phyloP scores from a whole-genome alignment of 805 yeast genomes.

The Cyberlindnera galapagoensis region DNA sequence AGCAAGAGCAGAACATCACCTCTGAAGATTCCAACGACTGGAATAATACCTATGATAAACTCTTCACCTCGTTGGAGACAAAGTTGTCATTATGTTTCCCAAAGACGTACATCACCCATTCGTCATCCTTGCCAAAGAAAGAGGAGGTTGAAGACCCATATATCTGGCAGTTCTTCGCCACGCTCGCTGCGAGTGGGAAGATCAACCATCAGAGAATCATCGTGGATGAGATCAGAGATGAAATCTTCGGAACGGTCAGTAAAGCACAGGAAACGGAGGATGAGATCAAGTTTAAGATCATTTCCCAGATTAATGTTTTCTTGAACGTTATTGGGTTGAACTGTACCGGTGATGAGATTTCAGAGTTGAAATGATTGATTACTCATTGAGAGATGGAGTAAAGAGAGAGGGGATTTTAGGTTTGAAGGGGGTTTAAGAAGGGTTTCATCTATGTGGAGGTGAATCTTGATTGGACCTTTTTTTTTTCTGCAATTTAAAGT shows the following conservation, averaged over 20 bases:
- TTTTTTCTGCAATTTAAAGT: too few species aligned
- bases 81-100: slow-evolving; percentile 79
- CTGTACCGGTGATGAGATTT: slow-evolving; percentile 84
- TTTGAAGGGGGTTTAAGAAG: too few species aligned
- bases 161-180: slow-evolving; percentile 96
- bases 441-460: too few species aligned
- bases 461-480: too few species aligned
- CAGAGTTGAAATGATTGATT: slow-evolving; percentile 55
- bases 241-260: slow-evolving; percentile 81
- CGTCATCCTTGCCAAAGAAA: too few species aligned
- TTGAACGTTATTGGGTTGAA: slow-evolving; percentile 94
- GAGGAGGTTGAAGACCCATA: slow-evolving; percentile 36
- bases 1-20: slow-evolving; percentile 63
- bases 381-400: too few species aligned
- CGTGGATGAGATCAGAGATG: slow-evolving; percentile 90
- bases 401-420: too few species aligned
- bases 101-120: too few species aligned
- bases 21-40: slow-evolving; percentile 45
- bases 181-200: slow-evolving; percentile 86
- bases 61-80: slow-evolving; percentile 75
- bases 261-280: slow-evolving; percentile 51
- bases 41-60: slow-evolving; percentile 73
- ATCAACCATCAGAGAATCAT: slow-evolving; percentile 86
- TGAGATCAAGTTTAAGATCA: slow-evolving; percentile 47
- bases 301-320: slow-evolving; percentile 82